Conservation (phyloP, 2,329 filamentous ascomycete species). For the Bipolaris cookei region DNA sequence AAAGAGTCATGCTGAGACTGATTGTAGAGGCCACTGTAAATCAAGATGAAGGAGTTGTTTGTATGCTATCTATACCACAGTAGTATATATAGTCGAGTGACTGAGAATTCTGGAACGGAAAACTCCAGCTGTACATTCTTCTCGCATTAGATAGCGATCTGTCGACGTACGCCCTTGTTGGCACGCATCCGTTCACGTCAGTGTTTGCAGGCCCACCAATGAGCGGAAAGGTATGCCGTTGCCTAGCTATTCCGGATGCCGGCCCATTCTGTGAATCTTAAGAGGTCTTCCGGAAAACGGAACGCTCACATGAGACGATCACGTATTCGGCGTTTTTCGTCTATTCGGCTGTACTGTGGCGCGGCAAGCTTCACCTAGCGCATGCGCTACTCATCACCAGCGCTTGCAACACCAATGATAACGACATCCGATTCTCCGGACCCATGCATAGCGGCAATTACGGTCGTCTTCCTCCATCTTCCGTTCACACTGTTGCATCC, state of each 20-base stretch:
- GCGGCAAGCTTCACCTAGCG: no score
- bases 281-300: not conserved
- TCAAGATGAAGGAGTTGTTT: not conserved
- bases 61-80: not conserved
- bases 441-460: not conserved
- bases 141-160: no score
- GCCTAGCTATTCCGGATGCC: constrained; percentile 1
- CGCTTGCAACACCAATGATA: constrained; percentile 2
- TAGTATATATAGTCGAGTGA: constrained; percentile 1
- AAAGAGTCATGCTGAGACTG: not conserved
- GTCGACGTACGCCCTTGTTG: not conserved
- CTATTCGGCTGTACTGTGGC: no score
- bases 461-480: not conserved
- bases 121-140: not conserved
- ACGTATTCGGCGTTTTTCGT: not conserved
- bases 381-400: not conserved
- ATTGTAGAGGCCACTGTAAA: not conserved
- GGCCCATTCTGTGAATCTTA: not conserved
- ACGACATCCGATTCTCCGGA: not conserved
- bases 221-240: not conserved
- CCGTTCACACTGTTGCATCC: not conserved
- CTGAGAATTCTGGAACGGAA: not conserved
- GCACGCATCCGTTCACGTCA: not conserved
- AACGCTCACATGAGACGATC: not conserved
- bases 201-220: not conserved